Evolutionary conservation across 129 eudicot genomes (phyloP).

Genomic region (Kitagawia praeruptora): DNA sequence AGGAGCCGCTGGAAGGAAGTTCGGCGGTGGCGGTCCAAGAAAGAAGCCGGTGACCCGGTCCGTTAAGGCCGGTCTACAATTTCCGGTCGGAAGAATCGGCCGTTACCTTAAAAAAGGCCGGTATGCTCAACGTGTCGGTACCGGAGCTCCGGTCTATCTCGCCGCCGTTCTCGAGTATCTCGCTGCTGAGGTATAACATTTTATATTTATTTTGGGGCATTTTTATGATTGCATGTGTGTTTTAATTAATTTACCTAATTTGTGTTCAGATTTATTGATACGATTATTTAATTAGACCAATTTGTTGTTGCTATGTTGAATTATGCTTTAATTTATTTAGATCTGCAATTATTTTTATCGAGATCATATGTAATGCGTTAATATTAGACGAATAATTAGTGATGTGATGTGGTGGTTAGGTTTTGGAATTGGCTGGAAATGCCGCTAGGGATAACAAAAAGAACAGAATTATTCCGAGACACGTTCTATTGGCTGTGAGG

Average conservation of each 20-base stretch:
- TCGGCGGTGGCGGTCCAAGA: slow-evolving; percentile 2
- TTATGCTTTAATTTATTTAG: neutral
- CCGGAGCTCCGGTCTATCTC: slow-evolving; percentile 6
- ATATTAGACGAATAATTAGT: neutral
- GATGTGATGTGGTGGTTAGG: neutral
- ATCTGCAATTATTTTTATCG: neutral
- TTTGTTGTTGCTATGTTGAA: neutral
- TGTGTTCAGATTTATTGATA: no score
- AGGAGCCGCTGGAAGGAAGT: neutral
- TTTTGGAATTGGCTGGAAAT: neutral
- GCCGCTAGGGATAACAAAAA: neutral
- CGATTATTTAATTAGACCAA: neutral
- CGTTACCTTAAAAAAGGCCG: neutral
- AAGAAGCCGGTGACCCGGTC: neutral
- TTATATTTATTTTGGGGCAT: neutral
- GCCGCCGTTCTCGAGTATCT: neutral
- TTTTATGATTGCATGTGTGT: neutral
- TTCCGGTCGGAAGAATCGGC: slow-evolving; percentile 1
- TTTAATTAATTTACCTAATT: neutral
- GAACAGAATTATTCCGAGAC: neutral
- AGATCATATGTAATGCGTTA: neutral
- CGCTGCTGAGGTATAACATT: neutral
- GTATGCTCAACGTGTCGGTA: neutral
- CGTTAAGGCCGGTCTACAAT: slow-evolving; percentile 1
- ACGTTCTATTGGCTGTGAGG: neutral